phyloP scores from a whole-genome alignment of 768 basidiomycete genomes.

The Russula vinacea region DNA sequence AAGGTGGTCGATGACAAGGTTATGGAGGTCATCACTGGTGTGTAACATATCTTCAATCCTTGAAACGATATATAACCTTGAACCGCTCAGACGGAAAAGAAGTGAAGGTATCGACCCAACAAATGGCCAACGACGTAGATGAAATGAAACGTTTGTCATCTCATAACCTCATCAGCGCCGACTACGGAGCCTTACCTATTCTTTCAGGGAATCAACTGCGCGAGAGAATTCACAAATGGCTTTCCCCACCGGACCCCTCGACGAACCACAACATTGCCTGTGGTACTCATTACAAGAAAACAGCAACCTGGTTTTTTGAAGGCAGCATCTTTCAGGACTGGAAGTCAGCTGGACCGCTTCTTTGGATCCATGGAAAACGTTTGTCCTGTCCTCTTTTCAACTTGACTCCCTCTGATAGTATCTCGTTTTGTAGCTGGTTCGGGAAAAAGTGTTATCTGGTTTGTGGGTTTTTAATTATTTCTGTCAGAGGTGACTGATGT shows the following conservation, averaged over 20 bases:
- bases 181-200: not conserved
- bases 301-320: constrained; percentile 4
- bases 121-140: not conserved
- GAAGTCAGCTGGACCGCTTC: not conserved
- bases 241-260: constrained; percentile 10
- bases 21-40: too few species aligned
- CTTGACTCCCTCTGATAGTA: not conserved
- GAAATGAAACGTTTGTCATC: not conserved
- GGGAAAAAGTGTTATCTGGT: constrained; percentile 14
- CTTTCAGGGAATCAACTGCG: not conserved
- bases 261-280: not conserved
- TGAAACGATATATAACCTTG: too few species aligned
- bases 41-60: too few species aligned
- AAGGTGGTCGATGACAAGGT: too few species aligned
- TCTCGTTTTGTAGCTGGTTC: constrained; percentile 1
- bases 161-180: too few species aligned
- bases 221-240: not conserved
- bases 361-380: constrained; percentile 16
- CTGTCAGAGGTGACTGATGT: not conserved
- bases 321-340: not conserved
- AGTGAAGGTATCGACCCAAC: not conserved
- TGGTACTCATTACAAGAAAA: not conserved
- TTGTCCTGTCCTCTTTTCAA: not conserved
- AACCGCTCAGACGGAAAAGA: too few species aligned
- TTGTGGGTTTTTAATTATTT: not conserved